These are phyloP conservation scores for Prunus yedoensis DNA, from an alignment of 331 rosid species.

Conservation along the genomic window DNA sequence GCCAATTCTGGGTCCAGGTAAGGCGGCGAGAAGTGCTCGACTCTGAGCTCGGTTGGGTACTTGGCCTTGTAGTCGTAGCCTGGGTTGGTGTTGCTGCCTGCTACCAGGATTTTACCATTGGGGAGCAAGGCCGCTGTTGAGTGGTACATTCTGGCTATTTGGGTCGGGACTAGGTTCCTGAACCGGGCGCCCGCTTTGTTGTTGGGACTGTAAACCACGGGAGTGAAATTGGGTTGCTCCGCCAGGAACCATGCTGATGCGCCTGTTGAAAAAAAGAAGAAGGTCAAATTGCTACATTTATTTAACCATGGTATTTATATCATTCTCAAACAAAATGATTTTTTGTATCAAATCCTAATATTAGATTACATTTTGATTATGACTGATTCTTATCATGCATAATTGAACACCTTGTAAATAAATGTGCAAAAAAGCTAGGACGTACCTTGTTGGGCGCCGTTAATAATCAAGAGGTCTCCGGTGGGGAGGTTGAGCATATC, in stretches of 20 bases:
- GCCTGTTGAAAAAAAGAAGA: neutral
- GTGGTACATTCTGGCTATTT: slow-evolving; percentile 83
- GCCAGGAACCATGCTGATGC: slow-evolving; percentile 73
- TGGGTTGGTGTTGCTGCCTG: slow-evolving; percentile 78
- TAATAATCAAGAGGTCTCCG: slow-evolving; percentile 66
- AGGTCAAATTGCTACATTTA: neutral
- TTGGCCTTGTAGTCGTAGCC: slow-evolving; percentile 43
- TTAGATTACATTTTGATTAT: neutral
- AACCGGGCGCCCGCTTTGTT: slow-evolving; percentile 34
- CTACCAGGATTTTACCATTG: slow-evolving; percentile 60
- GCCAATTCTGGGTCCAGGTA: slow-evolving; percentile 42
- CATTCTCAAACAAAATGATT: no score
- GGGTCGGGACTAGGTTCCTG: slow-evolving; percentile 19
- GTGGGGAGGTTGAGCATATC: slow-evolving; percentile 65
- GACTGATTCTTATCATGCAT: neutral
- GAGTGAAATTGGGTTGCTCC: slow-evolving; percentile 56
- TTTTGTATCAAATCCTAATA: no score
- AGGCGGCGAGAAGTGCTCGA: slow-evolving; percentile 77
- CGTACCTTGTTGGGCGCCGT: slow-evolving; percentile 69
- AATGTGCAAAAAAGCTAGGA: neutral
- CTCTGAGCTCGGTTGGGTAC: slow-evolving; percentile 73
- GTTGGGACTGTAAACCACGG: slow-evolving; percentile 49
- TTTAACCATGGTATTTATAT: neutral
- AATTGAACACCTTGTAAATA: no score
- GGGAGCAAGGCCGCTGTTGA: slow-evolving; percentile 69